Evolutionary conservation across 2,329 filamentous ascomycete species (phyloP), one percentile per base, ranked within the genome.

Genomic region (Septoria linicola): DNA sequence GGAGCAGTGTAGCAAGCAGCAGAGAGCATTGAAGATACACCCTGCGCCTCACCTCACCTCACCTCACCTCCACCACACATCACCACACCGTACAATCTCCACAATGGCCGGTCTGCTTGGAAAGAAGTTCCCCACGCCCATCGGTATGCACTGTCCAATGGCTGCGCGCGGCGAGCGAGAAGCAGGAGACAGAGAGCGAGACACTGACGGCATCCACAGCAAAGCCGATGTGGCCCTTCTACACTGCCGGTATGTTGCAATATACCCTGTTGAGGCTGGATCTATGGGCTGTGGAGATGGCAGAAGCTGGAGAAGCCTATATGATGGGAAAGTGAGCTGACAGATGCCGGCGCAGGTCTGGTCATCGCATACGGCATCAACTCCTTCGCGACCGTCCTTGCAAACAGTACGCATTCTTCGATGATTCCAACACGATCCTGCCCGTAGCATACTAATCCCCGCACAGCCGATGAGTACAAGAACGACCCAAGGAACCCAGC

Each of bases 301-400:
- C 32, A 43, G 36, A 32, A 39, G 20, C n/a, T 6, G 19, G 32
- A 37, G 4, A 20, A 8, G n/a, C n/a, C n/a, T n/a, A n/a, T n/a
- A n/a, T n/a, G 31, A 16, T 23, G 20, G 21, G 40, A 31, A 49
- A 51, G 43, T 53, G 49, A 49, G 50, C 58, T 60, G 50, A 60
- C 50, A 39, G 30, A 35, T 17, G 17, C 41, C 40, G 19, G 32
- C 32, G 61, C 63, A 95, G 91, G 90, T 70, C 71, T 87, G 59
- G 77, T 96, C 73, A 85, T 99, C 72, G 81, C 88, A 70, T 96
- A 95, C 78, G 93, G 91, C 69, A 79, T 96, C 79, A 96, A 95
- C 81, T 82, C 88, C 59, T 81, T 85, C 65, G 86, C 89, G 70
- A 87, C 80, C 72, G 76, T 82, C 66, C 81, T 95, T 78, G 84